These are phyloP conservation scores for Alloteropsis angusta DNA, from an alignment of 202 grass and related monocot genomes.

Conservation along the genomic window DNA sequence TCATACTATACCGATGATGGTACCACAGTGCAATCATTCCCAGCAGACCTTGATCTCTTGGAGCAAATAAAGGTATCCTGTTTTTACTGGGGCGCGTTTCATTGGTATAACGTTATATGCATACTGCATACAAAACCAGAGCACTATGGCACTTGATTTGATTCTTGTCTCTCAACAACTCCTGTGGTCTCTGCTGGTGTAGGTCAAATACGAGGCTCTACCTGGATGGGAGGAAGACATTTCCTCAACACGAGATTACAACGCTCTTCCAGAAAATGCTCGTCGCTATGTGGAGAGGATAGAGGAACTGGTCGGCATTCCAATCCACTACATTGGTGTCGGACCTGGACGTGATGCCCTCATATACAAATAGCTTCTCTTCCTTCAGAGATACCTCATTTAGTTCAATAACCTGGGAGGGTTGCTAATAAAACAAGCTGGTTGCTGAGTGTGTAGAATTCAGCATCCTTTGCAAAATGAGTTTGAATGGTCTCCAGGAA, in stretches of 20 bases:
- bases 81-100: background rate
- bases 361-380: slow-evolving; percentile 55
- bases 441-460: background rate
- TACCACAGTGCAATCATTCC: slow-evolving; percentile 46
- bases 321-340: slow-evolving; percentile 79
- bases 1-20: slow-evolving; percentile 50
- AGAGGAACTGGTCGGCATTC: slow-evolving; percentile 77
- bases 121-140: background rate
- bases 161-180: background rate
- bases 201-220: slow-evolving; percentile 83
- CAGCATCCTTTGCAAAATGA: background rate
- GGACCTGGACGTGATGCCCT: slow-evolving; percentile 82
- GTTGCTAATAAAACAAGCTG: background rate
- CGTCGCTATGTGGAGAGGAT: slow-evolving; percentile 73
- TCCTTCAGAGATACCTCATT: background rate
- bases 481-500: background rate
- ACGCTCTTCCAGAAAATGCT: slow-evolving; percentile 61
- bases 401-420: background rate
- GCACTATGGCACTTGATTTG: background rate
- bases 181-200: slow-evolving; percentile 17
- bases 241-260: slow-evolving; percentile 51
- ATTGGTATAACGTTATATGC: background rate
- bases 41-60: slow-evolving; percentile 48
- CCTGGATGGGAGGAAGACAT: slow-evolving; percentile 79
- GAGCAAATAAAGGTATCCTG: slow-evolving; percentile 53